These are phyloP conservation scores for Colletotrichum brevisporum DNA, from an alignment of 2,329 filamentous ascomycete genomes.

Conservation along the genomic window DNA sequence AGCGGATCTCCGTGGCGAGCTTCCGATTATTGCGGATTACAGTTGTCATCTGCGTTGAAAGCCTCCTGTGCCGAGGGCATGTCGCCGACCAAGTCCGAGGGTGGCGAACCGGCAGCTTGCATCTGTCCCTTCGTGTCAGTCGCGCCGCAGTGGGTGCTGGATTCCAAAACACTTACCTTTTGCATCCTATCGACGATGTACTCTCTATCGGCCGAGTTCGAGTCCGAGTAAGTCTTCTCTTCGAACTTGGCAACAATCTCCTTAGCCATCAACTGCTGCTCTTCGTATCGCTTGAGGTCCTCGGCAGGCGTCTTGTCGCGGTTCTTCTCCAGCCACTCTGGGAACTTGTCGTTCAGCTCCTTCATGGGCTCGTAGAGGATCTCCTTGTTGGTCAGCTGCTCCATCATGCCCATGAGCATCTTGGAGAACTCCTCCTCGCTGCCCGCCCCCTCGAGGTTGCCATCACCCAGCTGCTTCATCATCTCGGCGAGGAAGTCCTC, in stretches of 20 bases:
- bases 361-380: conserved; percentile 99
- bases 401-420: conserved; percentile 98
- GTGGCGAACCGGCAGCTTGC: conserved; percentile 94
- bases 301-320: conserved; percentile 73
- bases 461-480: conserved; percentile 86
- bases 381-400: conserved; percentile 97
- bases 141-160: conserved; percentile 19
- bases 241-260: conserved; percentile 95
- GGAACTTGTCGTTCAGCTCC: conserved; percentile 93
- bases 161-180: conserved; percentile 73
- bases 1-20: conserved; percentile 30
- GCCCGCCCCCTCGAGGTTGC: conserved; percentile 68
- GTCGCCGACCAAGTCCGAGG: conserved; percentile 90
- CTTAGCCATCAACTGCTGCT: conserved; percentile 82
- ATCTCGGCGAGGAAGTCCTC: conserved; percentile 93
- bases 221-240: conserved; percentile 83
- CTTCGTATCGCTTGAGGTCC: conserved; percentile 84
- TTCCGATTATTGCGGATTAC: conserved; percentile 70
- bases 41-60: conserved; percentile 73
- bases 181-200: conserved; percentile 99
- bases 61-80: conserved; percentile 86
- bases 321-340: conserved; percentile 88
- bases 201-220: conserved; percentile 84
- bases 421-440: conserved; percentile 91
- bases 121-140: conserved; percentile 72